Conservation (phyloP, 2,329 filamentous ascomycete genomes). For the Cercospora sesami region DNA sequence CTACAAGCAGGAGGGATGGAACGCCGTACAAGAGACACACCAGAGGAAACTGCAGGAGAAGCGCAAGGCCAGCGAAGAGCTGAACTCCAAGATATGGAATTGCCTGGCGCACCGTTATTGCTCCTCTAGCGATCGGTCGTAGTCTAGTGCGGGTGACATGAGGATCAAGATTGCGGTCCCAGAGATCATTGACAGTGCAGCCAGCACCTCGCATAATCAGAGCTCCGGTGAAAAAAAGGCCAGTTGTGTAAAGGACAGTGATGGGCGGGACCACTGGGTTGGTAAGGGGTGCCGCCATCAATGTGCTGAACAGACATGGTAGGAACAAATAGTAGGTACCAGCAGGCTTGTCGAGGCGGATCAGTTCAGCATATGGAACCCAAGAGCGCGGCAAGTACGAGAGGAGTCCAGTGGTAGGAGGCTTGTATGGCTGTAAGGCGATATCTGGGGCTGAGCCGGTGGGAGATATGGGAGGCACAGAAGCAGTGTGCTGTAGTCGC, state of each 20-base stretch:
- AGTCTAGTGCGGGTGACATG: constrained; percentile 73
- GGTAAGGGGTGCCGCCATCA: constrained; percentile 72
- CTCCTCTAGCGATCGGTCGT: constrained; percentile 77
- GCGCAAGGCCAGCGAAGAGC: constrained; percentile 68
- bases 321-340: constrained; percentile 85
- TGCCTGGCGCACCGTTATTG: constrained; percentile 70
- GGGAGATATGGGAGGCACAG: not conserved
- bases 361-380: constrained; percentile 79
- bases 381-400: constrained; percentile 67
- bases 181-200: constrained; percentile 87
- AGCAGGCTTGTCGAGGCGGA: constrained; percentile 76
- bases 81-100: constrained; percentile 73
- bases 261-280: constrained; percentile 60
- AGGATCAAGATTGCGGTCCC: constrained; percentile 84
- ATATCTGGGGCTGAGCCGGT: not conserved
- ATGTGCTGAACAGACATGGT: constrained; percentile 79
- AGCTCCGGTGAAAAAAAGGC: constrained; percentile 72
- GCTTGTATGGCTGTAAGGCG: constrained; percentile 52
- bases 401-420: constrained; percentile 70
- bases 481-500: constrained; percentile 5
- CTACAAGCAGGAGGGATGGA: constrained; percentile 72
- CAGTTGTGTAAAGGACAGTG: constrained; percentile 63
- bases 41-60: constrained; percentile 74
- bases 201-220: constrained; percentile 84
- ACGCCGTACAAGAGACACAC: constrained; percentile 75